A percentile compares a stretch with the other conserved stretches of the same genome.
Evolutionary conservation across 257 asterid genomes (phyloP).

Genomic region (Handroanthus guayacan): DNA sequence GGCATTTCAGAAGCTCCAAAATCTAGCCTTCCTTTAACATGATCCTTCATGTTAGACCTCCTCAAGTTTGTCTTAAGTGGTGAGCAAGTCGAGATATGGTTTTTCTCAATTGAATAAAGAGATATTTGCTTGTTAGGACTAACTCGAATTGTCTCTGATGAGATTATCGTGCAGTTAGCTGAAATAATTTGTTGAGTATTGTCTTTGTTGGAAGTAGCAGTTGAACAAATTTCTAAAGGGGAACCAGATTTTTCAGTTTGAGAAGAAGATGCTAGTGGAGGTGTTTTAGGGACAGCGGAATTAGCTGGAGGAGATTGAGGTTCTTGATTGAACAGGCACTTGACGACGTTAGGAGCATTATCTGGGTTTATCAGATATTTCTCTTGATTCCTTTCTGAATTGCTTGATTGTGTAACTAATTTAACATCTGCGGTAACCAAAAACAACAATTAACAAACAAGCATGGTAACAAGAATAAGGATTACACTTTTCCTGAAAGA

Average conservation of each 20-base stretch:
- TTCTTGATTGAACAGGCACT: constrained; percentile 78
- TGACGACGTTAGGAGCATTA: constrained; percentile 52
- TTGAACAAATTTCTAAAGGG: constrained; percentile 55
- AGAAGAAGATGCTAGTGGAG: constrained; percentile 70
- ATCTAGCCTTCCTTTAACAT: constrained; percentile 85
- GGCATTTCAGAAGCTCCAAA: constrained; percentile 72
- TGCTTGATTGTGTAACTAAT: constrained; percentile 40
- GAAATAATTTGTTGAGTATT: constrained; percentile 58
- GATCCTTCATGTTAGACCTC: constrained; percentile 65
- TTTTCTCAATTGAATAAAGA: constrained; percentile 80
- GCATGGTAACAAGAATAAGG: neutral
- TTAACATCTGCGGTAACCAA: constrained; percentile 46
- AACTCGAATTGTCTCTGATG: constrained; percentile 80
- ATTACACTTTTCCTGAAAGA: neutral
- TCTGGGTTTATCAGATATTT: constrained; percentile 29
- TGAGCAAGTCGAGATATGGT: constrained; percentile 69
- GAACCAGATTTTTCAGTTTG: constrained; percentile 66
- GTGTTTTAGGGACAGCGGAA: constrained; percentile 82
- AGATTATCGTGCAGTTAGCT: constrained; percentile 76
- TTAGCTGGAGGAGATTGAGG: constrained; percentile 61
- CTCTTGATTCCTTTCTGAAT: constrained; percentile 42
- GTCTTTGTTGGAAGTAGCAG: constrained; percentile 58
- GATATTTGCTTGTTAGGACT: constrained; percentile 82
- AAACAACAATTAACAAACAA: neutral
- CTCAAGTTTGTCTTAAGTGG: constrained; percentile 62